Evolutionary conservation across 176 grass and related monocot genomes (phyloP).

Genomic region (Rhynchospora tenuis): DNA sequence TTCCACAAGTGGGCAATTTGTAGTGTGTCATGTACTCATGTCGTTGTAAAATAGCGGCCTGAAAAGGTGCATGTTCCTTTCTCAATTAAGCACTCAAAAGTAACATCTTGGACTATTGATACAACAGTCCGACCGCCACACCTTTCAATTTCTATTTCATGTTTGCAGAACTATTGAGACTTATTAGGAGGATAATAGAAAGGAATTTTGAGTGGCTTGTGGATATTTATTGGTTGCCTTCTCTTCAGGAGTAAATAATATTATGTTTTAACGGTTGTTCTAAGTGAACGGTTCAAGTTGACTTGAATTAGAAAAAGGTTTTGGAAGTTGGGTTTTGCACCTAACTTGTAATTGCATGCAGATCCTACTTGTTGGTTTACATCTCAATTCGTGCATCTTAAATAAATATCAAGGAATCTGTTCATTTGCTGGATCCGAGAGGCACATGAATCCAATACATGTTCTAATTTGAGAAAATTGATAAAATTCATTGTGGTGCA

Average conservation of each 20-base stretch:
- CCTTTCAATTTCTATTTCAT: neutral
- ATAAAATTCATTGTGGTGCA: neutral
- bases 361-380: neutral
- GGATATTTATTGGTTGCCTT: neutral
- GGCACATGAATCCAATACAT: neutral
- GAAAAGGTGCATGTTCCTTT: constrained; percentile 6
- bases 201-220: constrained; percentile 1
- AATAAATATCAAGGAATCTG: neutral
- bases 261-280: too few relatives aligned
- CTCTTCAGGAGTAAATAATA: neutral
- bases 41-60: neutral
- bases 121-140: neutral
- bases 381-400: neutral
- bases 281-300: too few relatives aligned
- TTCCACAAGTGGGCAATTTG: constrained; percentile 7
- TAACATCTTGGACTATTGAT: neutral
- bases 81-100: constrained; percentile 12
- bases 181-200: neutral
- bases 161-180: neutral
- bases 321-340: neutral
- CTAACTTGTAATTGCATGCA: neutral
- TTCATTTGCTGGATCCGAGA: neutral
- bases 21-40: neutral
- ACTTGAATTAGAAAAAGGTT: neutral
- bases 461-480: too few relatives aligned